Percentiles rank a stretch among this genome's conserved stretches.
Conservation (phyloP, 805 yeast genomes). For the Diddensiella santjacobensis region DNA sequence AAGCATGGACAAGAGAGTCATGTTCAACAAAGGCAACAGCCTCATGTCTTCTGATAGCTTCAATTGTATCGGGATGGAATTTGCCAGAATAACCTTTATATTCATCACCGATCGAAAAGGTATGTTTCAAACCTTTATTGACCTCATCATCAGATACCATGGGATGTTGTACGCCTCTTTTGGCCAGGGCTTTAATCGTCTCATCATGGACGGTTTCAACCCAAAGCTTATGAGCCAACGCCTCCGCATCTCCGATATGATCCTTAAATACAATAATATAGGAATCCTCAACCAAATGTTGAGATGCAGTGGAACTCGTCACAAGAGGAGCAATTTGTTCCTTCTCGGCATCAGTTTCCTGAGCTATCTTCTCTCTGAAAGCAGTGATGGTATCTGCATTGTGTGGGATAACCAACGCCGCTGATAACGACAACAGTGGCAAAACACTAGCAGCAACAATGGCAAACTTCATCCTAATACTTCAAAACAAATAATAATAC, state of each 20-base stretch:
- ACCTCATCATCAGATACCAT: slow-evolving; percentile 21
- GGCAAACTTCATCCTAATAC: slow-evolving; percentile 24
- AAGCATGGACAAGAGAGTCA: slow-evolving; percentile 52
- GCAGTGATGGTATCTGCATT: slow-evolving; percentile 41
- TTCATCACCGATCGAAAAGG: slow-evolving; percentile 51
- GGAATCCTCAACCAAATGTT: slow-evolving; percentile 30
- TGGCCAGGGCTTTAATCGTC: slow-evolving; percentile 24
- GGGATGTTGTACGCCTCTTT: slow-evolving; percentile 40
- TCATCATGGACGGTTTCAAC: slow-evolving; percentile 42
- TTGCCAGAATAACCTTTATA: slow-evolving; percentile 82
- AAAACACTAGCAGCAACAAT: slow-evolving; percentile 20
- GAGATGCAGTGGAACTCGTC: slow-evolving; percentile 38
- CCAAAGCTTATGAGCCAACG: slow-evolving; percentile 65
- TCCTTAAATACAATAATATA: slow-evolving; percentile 85
- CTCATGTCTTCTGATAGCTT: slow-evolving; percentile 59
- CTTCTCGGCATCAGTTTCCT: slow-evolving; percentile 20
- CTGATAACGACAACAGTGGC: slow-evolving; percentile 38
- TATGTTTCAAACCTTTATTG: slow-evolving; percentile 28
- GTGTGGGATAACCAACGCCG: slow-evolving; percentile 63
- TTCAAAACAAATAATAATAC: too few species aligned
- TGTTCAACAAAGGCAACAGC: slow-evolving; percentile 59
- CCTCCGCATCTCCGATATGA: slow-evolving; percentile 48
- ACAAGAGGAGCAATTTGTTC: slow-evolving; percentile 45
- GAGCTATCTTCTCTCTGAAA: slow-evolving; percentile 25
- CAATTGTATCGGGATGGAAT: slow-evolving; percentile 72